These are phyloP conservation scores for Mesembryanthemum crystallinum DNA, from an alignment of 148 eudicot species.

Conservation along the genomic window DNA sequence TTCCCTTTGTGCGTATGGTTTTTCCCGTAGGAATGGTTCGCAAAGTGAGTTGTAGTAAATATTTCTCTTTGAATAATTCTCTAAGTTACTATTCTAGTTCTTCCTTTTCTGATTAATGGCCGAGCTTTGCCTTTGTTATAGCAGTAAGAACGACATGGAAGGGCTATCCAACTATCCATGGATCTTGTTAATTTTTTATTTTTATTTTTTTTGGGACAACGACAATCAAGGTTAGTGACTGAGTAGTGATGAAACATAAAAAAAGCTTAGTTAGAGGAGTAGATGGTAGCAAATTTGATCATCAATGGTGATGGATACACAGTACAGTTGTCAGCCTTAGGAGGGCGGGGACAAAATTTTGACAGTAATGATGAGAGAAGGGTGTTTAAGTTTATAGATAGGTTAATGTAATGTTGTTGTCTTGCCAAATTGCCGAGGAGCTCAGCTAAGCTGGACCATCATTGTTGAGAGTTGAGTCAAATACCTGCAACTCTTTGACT, in stretches of 20 bases:
- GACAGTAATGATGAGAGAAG: slow-evolving; percentile 20
- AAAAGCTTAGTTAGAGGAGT: background rate
- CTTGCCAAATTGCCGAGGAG: slow-evolving; percentile 1
- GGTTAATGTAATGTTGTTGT: background rate
- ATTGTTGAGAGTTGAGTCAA: slow-evolving; percentile 31
- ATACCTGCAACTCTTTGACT: slow-evolving; percentile 10
- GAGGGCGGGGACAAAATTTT: slow-evolving; percentile 15
- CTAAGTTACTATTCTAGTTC: too few species aligned
- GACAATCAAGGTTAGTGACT: background rate
- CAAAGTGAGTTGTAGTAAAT: too few species aligned
- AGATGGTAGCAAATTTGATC: slow-evolving; percentile 4
- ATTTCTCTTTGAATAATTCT: too few species aligned
- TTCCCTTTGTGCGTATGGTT: too few species aligned
- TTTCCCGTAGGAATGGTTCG: too few species aligned
- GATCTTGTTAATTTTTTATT: too few species aligned
- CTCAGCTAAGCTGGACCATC: slow-evolving; percentile 32
- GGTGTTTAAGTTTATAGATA: slow-evolving; percentile 9
- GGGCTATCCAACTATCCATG: too few species aligned
- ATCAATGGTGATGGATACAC: slow-evolving; percentile 11
- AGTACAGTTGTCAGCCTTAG: slow-evolving; percentile 24
- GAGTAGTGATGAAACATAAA: background rate
- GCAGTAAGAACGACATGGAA: too few species aligned
- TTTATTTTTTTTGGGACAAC: background rate
- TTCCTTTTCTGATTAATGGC: too few species aligned
- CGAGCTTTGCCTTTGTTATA: too few species aligned